Base-by-base conservation (phyloP, 345 rosid genomes). In the Cardiospermum halicacabum region DNA sequence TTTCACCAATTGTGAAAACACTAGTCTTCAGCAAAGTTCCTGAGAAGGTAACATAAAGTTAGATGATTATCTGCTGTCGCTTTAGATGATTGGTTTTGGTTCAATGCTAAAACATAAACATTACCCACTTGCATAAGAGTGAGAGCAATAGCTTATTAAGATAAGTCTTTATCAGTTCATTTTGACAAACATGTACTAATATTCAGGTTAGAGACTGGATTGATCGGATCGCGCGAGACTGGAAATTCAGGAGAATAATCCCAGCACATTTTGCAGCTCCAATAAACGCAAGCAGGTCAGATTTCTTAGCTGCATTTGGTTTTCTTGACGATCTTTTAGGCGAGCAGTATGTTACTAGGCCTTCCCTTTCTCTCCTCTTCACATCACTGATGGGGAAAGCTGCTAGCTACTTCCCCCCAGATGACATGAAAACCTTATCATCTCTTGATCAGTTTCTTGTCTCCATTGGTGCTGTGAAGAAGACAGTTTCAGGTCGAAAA, bases 201-300 rank as follows among this genome's bases (percentile, higher is more conserved):
- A 16, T 63, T 49, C 81, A 92, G 98, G 96, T 93, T 21, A 79
- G 86, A 71, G 99, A 94, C 68, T 93, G 99, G 97, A 90, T 87
- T 42, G 92, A 88, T 75, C 63, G 89, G 4, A 93, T 93, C 53
- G 76, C 85, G 3, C 70, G 78, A 50, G 99, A 90, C 73, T 93
- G 99, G 97, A 88, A 78, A 72, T 86, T 93, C 82, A 88, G 80
- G 79, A 84, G 97, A 80, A 85, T 87, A n/a, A 90, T 88, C 61
- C 97, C 99, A 1, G 97, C 97, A 37, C 99, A 93, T 80, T 93
- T 93, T 60, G 92, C 86, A 56, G 97, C 89, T 40, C 98, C 98
- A 0, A 66, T 93, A 53, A 90, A 86, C 47, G 95, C 92, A 49
- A 77, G 88, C 61, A 79, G 92, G 72, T 85, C 96, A 21, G 99